Conservation (phyloP, 2,329 filamentous ascomycete species). For the Arthrinium phaeospermum region DNA sequence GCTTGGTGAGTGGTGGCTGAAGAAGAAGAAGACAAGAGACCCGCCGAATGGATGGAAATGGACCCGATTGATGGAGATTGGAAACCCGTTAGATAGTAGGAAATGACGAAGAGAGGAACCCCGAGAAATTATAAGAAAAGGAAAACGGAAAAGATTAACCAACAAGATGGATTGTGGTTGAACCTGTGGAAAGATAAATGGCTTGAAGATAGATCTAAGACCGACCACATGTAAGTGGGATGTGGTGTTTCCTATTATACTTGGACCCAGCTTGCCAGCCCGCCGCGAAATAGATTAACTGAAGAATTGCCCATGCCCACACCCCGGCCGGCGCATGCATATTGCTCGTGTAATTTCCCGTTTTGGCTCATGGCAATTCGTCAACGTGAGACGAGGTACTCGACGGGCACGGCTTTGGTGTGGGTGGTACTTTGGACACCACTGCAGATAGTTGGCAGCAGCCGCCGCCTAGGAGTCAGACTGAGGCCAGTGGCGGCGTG, state of each 20-base stretch:
- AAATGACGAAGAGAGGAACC: conserved; percentile 21
- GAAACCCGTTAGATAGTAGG: conserved; percentile 30
- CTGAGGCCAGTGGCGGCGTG: not conserved
- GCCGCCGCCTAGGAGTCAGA: conserved; percentile 17
- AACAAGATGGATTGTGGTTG: conserved; percentile 22
- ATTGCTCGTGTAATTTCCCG: conserved; percentile 11
- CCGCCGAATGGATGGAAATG: not conserved
- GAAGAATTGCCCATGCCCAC: conserved; percentile 6
- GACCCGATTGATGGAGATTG: not conserved
- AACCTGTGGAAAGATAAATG: conserved; percentile 21
- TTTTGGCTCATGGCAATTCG: conserved; percentile 18
- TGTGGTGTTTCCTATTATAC: conserved; percentile 27
- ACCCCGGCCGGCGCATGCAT: conserved; percentile 10
- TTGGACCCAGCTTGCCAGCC: not conserved
- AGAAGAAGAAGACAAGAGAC: conserved; percentile 20
- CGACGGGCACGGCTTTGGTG: not conserved
- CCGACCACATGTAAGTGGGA: conserved; percentile 30
- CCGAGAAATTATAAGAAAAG: conserved; percentile 27
- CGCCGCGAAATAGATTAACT: not conserved
- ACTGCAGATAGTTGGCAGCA: conserved; percentile 9
- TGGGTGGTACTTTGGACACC: not conserved
- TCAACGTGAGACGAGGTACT: conserved; percentile 13
- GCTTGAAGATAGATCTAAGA: conserved; percentile 31
- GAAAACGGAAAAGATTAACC: conserved; percentile 35
- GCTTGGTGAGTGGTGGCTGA: conserved; percentile 26